Conservation (phyloP, 805 yeast genomes). For the Kluyveromyces aestuarii region DNA sequence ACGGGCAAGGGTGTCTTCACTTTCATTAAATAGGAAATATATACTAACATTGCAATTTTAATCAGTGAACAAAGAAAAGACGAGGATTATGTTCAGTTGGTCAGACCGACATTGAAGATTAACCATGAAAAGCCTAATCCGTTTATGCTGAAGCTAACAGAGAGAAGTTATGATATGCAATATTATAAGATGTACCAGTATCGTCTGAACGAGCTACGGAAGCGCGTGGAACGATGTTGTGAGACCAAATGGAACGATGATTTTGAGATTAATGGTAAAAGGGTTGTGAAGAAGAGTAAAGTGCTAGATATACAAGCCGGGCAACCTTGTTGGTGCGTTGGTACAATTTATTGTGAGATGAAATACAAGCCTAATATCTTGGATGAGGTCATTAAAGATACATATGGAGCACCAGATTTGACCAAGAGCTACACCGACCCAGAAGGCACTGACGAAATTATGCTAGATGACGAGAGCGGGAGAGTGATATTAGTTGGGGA, state of each 20-base stretch:
- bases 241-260: conserved; percentile 49
- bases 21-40: background rate
- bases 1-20: background rate
- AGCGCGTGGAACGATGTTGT: conserved; percentile 39
- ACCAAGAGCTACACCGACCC: conserved; percentile 45
- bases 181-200: conserved; percentile 48
- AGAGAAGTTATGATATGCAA: conserved; percentile 44
- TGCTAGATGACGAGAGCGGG: conserved; percentile 91
- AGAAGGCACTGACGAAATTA: conserved; percentile 44
- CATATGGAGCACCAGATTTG: conserved; percentile 34
- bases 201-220: conserved; percentile 41
- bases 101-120: conserved; percentile 10
- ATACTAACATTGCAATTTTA: background rate
- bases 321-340: conserved; percentile 66
- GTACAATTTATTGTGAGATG: conserved; percentile 80
- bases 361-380: conserved; percentile 77
- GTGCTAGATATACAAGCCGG: conserved; percentile 34
- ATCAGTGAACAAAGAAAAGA: conserved; percentile 3
- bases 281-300: conserved; percentile 34
- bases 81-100: conserved; percentile 6
- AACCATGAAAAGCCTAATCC: conserved; percentile 10
- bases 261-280: conserved; percentile 28
- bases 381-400: conserved; percentile 60
- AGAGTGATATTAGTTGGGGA: conserved; percentile 65
- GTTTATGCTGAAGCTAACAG: conserved; percentile 20